Conservation (phyloP, 2,329 filamentous ascomycete genomes). For the Fusarium concolor region DNA sequence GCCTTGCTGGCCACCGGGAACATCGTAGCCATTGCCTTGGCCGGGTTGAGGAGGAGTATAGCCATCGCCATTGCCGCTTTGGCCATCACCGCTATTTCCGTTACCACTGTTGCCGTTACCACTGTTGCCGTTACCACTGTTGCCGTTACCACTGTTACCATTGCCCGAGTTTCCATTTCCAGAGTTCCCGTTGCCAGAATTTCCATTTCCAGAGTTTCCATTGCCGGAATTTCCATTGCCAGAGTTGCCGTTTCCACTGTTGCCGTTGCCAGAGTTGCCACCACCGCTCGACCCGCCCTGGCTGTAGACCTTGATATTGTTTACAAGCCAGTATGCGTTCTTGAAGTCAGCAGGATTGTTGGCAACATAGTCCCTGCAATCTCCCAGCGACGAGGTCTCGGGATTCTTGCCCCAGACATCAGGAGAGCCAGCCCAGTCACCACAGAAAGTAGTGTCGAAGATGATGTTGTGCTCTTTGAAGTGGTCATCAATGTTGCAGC, state of each 20-base stretch:
- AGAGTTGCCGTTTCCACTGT: background rate
- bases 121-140: background rate
- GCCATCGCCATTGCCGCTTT: slow-evolving; percentile 10
- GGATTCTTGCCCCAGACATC: slow-evolving; percentile 68
- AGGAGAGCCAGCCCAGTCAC: slow-evolving; percentile 79
- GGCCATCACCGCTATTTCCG: background rate
- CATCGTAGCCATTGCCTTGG: background rate
- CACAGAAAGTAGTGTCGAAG: slow-evolving; percentile 88
- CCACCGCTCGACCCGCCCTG: slow-evolving; percentile 19
- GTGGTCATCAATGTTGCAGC: slow-evolving; percentile 76
- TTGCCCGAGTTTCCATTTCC: background rate
- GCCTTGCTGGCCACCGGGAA: background rate
- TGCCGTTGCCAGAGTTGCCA: background rate
- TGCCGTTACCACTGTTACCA: background rate
- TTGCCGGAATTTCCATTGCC: background rate
- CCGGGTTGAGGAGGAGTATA: background rate
- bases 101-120: slow-evolving; percentile 1
- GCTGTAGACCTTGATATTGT: slow-evolving; percentile 73
- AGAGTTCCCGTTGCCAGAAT: background rate
- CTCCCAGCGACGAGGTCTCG: slow-evolving; percentile 71
- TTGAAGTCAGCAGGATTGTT: slow-evolving; percentile 76
- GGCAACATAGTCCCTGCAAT: slow-evolving; percentile 79
- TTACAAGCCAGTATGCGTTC: slow-evolving; percentile 82
- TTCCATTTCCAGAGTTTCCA: slow-evolving; percentile 9
- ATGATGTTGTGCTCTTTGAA: slow-evolving; percentile 82